These are phyloP conservation scores for Lactarius hatsudake DNA, from an alignment of 768 basidiomycete genomes.

Conservation along the genomic window DNA sequence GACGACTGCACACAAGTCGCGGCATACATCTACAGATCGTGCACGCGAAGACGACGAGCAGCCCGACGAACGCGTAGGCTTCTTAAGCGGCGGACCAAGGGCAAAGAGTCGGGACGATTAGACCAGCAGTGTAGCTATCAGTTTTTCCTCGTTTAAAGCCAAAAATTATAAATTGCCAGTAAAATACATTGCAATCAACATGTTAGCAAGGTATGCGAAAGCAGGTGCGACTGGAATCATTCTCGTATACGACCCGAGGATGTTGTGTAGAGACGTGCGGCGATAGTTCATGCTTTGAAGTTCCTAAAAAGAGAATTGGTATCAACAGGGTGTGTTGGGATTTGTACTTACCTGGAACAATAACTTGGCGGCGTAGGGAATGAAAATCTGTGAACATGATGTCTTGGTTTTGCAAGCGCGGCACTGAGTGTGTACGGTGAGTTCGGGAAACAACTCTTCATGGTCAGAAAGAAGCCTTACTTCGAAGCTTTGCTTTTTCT, in stretches of 20 bases:
- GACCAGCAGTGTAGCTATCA: neutral
- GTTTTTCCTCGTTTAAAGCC: neutral
- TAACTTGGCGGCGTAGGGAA: slow-evolving; percentile 96
- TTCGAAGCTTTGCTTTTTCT: slow-evolving; percentile 99
- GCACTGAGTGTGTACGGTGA: slow-evolving; percentile 43
- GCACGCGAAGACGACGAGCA: slow-evolving; percentile 47
- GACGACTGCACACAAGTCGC: slow-evolving; percentile 39
- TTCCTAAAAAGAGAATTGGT: slow-evolving; percentile 48
- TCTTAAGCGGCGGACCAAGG: slow-evolving; percentile 44
- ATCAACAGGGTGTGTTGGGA: slow-evolving; percentile 4
- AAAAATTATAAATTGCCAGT: slow-evolving; percentile 23
- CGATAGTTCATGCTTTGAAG: slow-evolving; percentile 95
- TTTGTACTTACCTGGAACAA: slow-evolving; percentile 76
- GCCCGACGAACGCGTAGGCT: slow-evolving; percentile 62
- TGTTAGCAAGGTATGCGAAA: slow-evolving; percentile 20
- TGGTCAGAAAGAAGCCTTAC: neutral
- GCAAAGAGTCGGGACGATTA: slow-evolving; percentile 20
- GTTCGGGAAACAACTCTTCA: neutral
- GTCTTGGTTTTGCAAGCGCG: slow-evolving; percentile 98
- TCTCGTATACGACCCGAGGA: slow-evolving; percentile 86
- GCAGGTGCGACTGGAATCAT: slow-evolving; percentile 27
- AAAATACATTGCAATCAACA: slow-evolving; percentile 37
- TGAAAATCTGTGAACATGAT: slow-evolving; percentile 84
- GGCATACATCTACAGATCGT: slow-evolving; percentile 54
- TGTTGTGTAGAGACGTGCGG: slow-evolving; percentile 80